Evolutionary conservation across 805 yeast genomes (phyloP), one percentile per base, ranked within the genome.

Genomic region (Candida taoyuanica): DNA sequence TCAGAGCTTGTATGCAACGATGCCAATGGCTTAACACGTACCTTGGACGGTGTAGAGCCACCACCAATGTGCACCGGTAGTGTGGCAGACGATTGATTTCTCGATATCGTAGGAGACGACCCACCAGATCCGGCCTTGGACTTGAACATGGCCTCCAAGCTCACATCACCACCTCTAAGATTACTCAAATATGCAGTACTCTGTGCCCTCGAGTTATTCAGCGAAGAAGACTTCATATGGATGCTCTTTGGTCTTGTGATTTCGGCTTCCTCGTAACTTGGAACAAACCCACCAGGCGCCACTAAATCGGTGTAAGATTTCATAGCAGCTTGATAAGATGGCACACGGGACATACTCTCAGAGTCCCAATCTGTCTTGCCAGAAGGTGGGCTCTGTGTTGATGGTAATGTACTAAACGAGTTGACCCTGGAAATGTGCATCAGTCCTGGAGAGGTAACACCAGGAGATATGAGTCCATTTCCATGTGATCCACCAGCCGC

Each of bases 271-370:
- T 47, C 55, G 17, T 37, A 40, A 17, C 34, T 17, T 21, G 52
- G 55, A 14, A 43, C 49, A 58, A 87, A 88, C 2, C 74, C 24
- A 21, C 24, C 72, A 1, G 97, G 97, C 2, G 96, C 80, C 18
- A 81, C 61, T 36, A 73, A 76, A 16, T 66, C 72, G 9, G 70
- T 60, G 5, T 62, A 78, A 3, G 74, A 60, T 50, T 73, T 74
- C 58, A 88, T 61, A 0, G 98, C 97, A 23, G 84, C 80, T 7
- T 71, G 73, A 60, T 91, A 91, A 0, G 95, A 78, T 0, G 98
- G 98, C 6, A 91, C 96, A 34, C 76, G 65, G 16, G 83, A 78
- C 46, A 86, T 48, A 3, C 67, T 59, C 5, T 58, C 57, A 3
- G 68, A 43, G 41, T 73, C 71, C 68, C 71, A 65, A 20, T 64